Conservation (phyloP, 2,329 filamentous ascomycete genomes). For the Fusarium zealandicum region DNA sequence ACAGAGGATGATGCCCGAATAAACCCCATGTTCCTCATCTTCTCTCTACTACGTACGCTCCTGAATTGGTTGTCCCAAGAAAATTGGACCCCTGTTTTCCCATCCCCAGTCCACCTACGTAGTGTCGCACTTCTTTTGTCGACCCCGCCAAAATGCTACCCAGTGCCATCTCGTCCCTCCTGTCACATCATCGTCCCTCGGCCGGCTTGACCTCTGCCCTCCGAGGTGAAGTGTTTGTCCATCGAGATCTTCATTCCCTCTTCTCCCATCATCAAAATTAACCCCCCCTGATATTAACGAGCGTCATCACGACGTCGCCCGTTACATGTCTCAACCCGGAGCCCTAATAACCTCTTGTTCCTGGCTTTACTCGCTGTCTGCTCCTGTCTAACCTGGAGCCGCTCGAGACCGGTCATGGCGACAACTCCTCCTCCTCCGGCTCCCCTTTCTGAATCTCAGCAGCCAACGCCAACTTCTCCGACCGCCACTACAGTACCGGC, state of each 20-base stretch:
- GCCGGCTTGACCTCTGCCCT: conserved; percentile 15
- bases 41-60: no score
- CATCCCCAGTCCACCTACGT: background rate
- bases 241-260: conserved; percentile 29
- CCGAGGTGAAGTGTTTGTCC: conserved; percentile 25
- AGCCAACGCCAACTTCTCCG: conserved; percentile 25
- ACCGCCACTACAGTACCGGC: conserved; percentile 4
- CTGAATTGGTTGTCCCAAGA: background rate
- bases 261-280: conserved; percentile 6
- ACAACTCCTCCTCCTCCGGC: conserved; percentile 28
- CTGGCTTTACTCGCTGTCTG: conserved; percentile 14
- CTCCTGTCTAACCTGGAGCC: conserved; percentile 9
- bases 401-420: conserved; percentile 25
- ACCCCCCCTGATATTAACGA: conserved; percentile 2
- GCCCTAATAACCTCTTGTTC: conserved; percentile 6
- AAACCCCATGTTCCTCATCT: background rate
- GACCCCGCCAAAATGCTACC: conserved; percentile 32
- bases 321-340: conserved; percentile 22
- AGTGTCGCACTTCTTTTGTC: conserved; percentile 34
- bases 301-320: conserved; percentile 32
- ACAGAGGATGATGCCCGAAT: background rate
- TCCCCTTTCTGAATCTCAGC: conserved; percentile 13
- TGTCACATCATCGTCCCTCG: conserved; percentile 27
- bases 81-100: conserved; percentile 13
- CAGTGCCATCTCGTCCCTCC: conserved; percentile 1